These are phyloP conservation scores for Wickerhamomyces chaumierensis DNA, from an alignment of 805 yeast genomes.

Conservation along the genomic window DNA sequence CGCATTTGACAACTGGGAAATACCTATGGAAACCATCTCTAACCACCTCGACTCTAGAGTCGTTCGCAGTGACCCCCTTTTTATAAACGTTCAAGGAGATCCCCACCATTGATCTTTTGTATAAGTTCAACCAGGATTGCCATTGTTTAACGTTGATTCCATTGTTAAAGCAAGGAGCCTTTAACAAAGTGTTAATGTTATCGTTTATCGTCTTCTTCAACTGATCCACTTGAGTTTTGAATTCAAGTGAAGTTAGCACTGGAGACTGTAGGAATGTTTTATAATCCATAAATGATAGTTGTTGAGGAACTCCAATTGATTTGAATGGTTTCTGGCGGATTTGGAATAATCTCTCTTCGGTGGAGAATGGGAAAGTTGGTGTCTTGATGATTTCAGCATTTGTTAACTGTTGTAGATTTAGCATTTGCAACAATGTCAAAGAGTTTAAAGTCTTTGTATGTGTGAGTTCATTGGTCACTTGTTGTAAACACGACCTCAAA, in stretches of 20 bases:
- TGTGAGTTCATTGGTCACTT: conserved; percentile 3
- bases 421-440: conserved; percentile 22
- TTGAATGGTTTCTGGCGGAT: conserved; percentile 72
- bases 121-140: conserved; percentile 18
- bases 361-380: conserved; percentile 18
- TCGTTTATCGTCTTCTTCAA: not conserved
- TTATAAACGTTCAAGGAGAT: conserved; percentile 10
- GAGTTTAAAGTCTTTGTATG: conserved; percentile 18
- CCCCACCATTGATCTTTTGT: conserved; percentile 21
- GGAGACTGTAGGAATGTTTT: not conserved
- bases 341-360: conserved; percentile 27
- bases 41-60: conserved; percentile 16
- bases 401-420: conserved; percentile 20
- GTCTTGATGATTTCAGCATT: conserved; percentile 16
- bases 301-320: conserved; percentile 61
- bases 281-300: not conserved
- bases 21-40: conserved; percentile 30
- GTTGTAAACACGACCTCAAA: not conserved
- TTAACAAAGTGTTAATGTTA: conserved; percentile 1
- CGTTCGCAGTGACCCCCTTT: not conserved
- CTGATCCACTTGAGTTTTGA: not conserved
- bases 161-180: conserved; percentile 4
- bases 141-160: conserved; percentile 20
- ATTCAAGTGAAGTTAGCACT: conserved; percentile 6
- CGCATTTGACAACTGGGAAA: conserved; percentile 29